Conservation (phyloP, 2,329 filamentous ascomycete genomes). For the Capronia americana region DNA sequence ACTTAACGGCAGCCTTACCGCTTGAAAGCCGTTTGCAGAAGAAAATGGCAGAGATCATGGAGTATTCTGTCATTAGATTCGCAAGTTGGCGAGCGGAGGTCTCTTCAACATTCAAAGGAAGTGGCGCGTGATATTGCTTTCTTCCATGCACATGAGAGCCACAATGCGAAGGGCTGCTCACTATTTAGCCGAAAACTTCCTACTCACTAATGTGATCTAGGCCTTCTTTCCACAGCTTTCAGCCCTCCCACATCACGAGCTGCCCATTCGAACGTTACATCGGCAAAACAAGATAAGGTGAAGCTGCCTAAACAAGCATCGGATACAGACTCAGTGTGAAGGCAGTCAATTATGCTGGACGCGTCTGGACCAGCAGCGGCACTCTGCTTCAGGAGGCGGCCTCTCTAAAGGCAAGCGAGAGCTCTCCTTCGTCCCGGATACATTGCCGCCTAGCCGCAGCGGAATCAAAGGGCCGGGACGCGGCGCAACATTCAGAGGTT, state of each 20-base stretch:
- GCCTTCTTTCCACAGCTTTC: background rate
- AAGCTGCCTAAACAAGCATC: background rate
- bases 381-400: background rate
- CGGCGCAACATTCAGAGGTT: background rate
- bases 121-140: background rate
- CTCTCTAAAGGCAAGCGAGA: background rate
- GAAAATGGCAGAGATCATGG: background rate
- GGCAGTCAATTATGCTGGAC: background rate
- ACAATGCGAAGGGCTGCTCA: background rate
- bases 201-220: background rate
- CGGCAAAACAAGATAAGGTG: background rate
- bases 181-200: too few species aligned
- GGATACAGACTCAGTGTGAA: background rate
- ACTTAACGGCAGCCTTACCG: background rate
- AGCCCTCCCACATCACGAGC: background rate
- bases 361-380: background rate
- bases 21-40: background rate
- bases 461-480: conserved; percentile 1
- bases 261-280: background rate
- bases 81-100: background rate
- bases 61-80: background rate
- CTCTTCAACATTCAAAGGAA: background rate
- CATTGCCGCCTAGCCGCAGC: background rate
- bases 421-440: background rate
- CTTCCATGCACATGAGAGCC: background rate